These are phyloP conservation scores for Artomyces pyxidatus DNA, from an alignment of 768 basidiomycete genomes.

Conservation along the genomic window DNA sequence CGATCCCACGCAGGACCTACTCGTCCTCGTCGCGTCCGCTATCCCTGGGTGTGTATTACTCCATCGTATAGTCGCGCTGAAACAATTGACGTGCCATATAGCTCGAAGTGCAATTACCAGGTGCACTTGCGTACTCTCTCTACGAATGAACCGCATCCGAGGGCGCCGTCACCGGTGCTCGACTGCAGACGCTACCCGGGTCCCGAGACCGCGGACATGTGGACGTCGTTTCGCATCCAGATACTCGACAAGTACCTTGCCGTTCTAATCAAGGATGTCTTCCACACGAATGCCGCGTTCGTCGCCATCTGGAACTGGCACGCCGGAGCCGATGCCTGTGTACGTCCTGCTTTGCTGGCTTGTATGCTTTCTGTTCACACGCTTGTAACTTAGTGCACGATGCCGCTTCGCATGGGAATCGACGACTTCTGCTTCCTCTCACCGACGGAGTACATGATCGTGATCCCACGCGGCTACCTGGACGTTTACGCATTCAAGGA, in stretches of 20 bases:
- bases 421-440: conserved; percentile 48
- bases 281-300: conserved; percentile 2
- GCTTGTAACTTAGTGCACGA: conserved; percentile 29
- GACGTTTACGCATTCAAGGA: conserved; percentile 38
- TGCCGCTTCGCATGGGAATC: conserved; percentile 35
- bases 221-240: conserved; percentile 2
- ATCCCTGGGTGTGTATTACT: neutral
- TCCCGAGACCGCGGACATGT: neutral
- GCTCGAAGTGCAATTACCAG: conserved; percentile 37
- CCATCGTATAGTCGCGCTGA: too few species aligned
- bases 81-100: conserved; percentile 12
- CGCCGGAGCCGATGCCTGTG: conserved; percentile 22
- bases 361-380: too few species aligned
- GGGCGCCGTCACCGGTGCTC: conserved; percentile 31
- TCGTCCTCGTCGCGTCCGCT: conserved; percentile 39
- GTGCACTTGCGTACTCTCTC: conserved; percentile 43
- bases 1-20: conserved; percentile 46
- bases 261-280: conserved; percentile 4
- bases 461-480: conserved; percentile 37
- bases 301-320: conserved; percentile 4
- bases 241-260: conserved; percentile 2
- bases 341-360: conserved; percentile 26
- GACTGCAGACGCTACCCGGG: neutral
- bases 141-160: conserved; percentile 43
- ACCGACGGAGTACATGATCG: conserved; percentile 36